Base-by-base conservation (phyloP, 1,139 yeast species). In the Lodderomyces metapsilosis region DNA sequence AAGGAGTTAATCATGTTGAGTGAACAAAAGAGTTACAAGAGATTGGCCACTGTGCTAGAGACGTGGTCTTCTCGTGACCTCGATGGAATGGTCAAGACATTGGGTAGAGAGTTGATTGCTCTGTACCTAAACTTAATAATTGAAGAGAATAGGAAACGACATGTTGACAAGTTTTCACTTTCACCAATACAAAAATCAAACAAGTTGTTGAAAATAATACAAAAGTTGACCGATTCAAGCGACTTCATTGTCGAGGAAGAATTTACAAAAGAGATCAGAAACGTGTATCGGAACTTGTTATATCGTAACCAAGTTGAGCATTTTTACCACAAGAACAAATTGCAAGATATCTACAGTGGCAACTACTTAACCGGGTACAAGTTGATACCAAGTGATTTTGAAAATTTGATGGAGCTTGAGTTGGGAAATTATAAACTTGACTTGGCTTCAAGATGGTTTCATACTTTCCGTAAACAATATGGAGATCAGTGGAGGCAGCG, bases 391-490 rank as follows among this genome's bases (percentile, higher is more conserved):
- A 45, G 47, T 3, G 77, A 72, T 52, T 71, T 61, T 48, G 76
- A 71, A 48, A 71, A 67, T 50, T 55, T 72, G 43, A 61, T 71
- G 28, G 30, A 38, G 34, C 52, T 71, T 38, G 78, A 72, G 48
- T 52, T 64, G 39, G 50, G 53, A 42, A 67, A 66, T 49, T 52
- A 49, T 27, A 71, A 71, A 47, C 47, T 62, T 24, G 76, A 71
- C 50, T 57, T 70, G 48, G 75, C 72, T 1, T 57, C 67, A 3
- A 61, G 59, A 42, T 71, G 76, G 76, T 64, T 68, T 46, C 59
- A 56, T 35, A 51, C 62, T 35, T 63, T 70, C 41, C 66, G 65
- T 37, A 42, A 46, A 13, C 60, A 61, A 38, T 57, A 42, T 42
- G 49, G 51, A 0, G 38, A 49, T n/a, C 47, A 54, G 7, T 46